Evolutionary conservation across 176 grass and related monocot genomes (phyloP), one percentile per base, ranked within the genome.

Genomic region (Ensete ventricosum): DNA sequence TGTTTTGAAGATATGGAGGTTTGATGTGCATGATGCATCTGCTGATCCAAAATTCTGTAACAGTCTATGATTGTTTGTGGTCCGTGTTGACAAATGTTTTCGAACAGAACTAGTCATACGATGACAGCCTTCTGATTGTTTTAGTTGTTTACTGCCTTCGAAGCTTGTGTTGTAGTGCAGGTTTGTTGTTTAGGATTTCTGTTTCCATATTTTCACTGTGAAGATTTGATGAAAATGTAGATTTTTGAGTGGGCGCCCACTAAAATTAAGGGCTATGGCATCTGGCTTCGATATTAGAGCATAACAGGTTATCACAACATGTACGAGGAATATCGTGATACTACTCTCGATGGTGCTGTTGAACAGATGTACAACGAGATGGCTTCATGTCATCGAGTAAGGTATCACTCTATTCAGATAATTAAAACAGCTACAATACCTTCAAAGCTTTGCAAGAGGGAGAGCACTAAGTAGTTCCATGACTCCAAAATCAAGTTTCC

Each of bases 361-460:
- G 90, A 93, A 64, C 90, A 93, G 73, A 93, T 93, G 90, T 93
- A 93, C 74, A 87, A 67, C 53, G 90, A 93, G 72, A 93, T 93
- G 90, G 90, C 90, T 64, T 93, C 90, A 59, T 87, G 90, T 66
- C 90, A 93, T 80, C 84, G 90, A 1, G 90, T 93, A 71, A 87
- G 90, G 68, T 73, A 50, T 34, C 90, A 83, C 17, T 89, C 84
- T 70, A 93, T 93, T 43, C 90, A 90, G 82, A 90, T 93, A 74
- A 93, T 93, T 77, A 93, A 93, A 74, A 93, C 90, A 0, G 84
- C 84, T 0, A 93, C 82, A 0, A 81, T 93, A 52, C 69, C 89
- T 57, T 81, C 83, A 54, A 89, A 87, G 76, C 74, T 89, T 17
- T 93, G 90, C 73, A 90, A 93, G 84, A 82, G 90, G 34, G 90